A percentile compares a stretch with the other conserved stretches of the same genome.
Evolutionary conservation across 2,329 filamentous ascomycete genomes (phyloP).

Genomic region (Dothidotthia symphoricarpi): DNA sequence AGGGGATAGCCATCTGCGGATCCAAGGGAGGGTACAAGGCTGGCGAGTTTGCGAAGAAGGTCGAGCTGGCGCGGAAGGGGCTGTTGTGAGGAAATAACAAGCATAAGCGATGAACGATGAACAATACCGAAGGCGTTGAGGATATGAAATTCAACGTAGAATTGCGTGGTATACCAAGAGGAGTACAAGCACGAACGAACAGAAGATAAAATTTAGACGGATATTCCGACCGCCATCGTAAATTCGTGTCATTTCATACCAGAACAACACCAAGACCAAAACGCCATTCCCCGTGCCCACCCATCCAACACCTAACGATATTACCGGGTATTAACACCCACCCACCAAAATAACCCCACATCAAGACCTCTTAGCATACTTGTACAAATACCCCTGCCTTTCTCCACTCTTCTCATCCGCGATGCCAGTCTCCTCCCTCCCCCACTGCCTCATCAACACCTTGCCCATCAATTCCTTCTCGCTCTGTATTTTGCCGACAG

Average conservation of each 20-base stretch:
- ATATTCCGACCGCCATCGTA: too few relatives aligned
- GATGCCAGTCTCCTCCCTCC: conserved; percentile 34
- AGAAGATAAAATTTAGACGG: too few relatives aligned
- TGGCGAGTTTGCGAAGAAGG: conserved; percentile 70
- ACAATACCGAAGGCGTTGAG: too few relatives aligned
- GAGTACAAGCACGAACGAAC: too few relatives aligned
- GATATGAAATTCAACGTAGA: too few relatives aligned
- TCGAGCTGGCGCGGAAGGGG: conserved; percentile 78
- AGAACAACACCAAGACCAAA: too few relatives aligned
- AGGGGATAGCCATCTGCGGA: conserved; percentile 70
- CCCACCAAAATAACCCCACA: background rate
- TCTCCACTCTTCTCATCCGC: conserved; percentile 21
- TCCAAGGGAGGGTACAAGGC: conserved; percentile 72
- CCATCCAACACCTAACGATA: too few relatives aligned
- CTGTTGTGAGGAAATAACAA: conserved; percentile 53
- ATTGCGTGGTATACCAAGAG: too few relatives aligned
- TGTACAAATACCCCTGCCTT: conserved; percentile 31
- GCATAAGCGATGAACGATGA: too few relatives aligned
- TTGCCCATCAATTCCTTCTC: conserved; percentile 35
- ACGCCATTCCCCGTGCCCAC: too few relatives aligned
- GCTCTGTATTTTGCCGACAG: conserved; percentile 15
- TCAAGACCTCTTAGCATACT: conserved; percentile 22
- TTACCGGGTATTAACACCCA: too few relatives aligned
- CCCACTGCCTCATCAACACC: conserved; percentile 39
- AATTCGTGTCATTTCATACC: too few relatives aligned